Evolutionary conservation across 768 basidiomycete species (phyloP), one percentile per base, ranked within the genome.

Genomic region (Mycena amicta): DNA sequence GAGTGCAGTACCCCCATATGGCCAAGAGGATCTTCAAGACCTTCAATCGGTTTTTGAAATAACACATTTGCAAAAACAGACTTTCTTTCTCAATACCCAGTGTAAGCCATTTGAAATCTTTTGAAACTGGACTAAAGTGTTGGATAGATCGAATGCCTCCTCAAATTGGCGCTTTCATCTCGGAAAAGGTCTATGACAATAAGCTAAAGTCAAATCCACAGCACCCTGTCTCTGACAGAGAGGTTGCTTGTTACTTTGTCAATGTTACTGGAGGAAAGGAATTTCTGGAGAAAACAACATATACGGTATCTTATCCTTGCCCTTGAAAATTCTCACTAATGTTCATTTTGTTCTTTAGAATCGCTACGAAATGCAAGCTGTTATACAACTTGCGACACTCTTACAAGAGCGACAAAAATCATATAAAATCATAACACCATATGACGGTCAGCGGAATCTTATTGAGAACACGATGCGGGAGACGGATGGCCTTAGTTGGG

Each of bases 1-100:
- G n/a, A n/a, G n/a, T n/a, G n/a, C 53, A 93, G 92, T 93, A 64
- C 89, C 92, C 63, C 92, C 92, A 2, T 83, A 79, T 85, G 91
- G 90, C 8, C 83, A 89, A 62, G 89, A 90, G 62, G 80, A 88
- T 41, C 74, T 88, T 39, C 69, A 79, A 56, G 80, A 80, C 2
- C 75, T 93, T 13, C 78, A 88, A 60, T 92, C 90, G 65, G 82
- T 93, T 11, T 93, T 93, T 82, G 91, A 93, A 59, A 67, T 89
- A n/a, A 49, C 72, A 0, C 88, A 93, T 66, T 75, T 94, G 3
- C 68, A 73, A 11, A 64, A 74, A 25, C 60, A 73, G 61, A 75
- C 79, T 2, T 58, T 83, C 3, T 85, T 93, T 60, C 75, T 93
- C 37, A 75, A 91, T 61, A 91, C 79, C 1, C 92, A 93, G 72